phyloP scores from a whole-genome alignment of 495 filamentous ascomycete genomes.

The Podospora appendiculata region DNA sequence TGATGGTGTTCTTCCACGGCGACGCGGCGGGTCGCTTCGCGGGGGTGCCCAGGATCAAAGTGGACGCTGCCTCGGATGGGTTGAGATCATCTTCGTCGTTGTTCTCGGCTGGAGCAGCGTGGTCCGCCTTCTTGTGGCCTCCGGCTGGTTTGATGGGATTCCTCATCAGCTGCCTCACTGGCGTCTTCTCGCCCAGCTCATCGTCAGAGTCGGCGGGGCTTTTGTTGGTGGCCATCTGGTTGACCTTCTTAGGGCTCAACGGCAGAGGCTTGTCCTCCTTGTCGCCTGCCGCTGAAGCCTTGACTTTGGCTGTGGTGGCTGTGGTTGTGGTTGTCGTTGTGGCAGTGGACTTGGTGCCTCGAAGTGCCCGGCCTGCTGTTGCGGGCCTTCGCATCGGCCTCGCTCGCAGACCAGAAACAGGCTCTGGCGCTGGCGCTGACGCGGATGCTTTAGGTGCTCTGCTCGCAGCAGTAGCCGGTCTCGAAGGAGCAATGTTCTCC shows the following conservation, averaged over 20 bases:
- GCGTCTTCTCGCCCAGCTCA: slow-evolving; percentile 41
- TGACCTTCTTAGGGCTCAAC: slow-evolving; percentile 51
- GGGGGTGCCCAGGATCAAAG: slow-evolving; percentile 34
- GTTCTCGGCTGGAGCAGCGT: background rate
- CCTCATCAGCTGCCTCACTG: slow-evolving; percentile 39
- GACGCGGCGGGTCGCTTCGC: slow-evolving; percentile 38
- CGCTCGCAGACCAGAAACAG: slow-evolving; percentile 14
- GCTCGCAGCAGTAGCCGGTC: background rate
- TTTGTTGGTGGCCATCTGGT: slow-evolving; percentile 34
- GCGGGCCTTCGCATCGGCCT: slow-evolving; percentile 19
- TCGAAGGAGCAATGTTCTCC: slow-evolving; percentile 39
- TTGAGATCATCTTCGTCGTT: slow-evolving; percentile 11
- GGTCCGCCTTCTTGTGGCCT: background rate
- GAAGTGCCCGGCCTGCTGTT: slow-evolving; percentile 4
- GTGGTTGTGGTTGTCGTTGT: background rate
- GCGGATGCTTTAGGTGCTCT: background rate
- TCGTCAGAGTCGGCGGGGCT: slow-evolving; percentile 45
- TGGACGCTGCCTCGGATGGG: slow-evolving; percentile 9
- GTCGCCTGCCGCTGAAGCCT: slow-evolving; percentile 1
- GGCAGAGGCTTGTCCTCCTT: slow-evolving; percentile 21
- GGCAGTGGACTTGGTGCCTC: slow-evolving; percentile 5
- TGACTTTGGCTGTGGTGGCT: background rate
- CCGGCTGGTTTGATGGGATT: slow-evolving; percentile 31
- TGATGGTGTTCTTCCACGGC: slow-evolving; percentile 42
- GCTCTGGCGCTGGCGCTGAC: slow-evolving; percentile 5